Evolutionary conservation across 371 early-diverging fungal genomes (phyloP), one percentile per base, ranked within the genome.

Genomic region (Dinochytrium kinnereticum): DNA sequence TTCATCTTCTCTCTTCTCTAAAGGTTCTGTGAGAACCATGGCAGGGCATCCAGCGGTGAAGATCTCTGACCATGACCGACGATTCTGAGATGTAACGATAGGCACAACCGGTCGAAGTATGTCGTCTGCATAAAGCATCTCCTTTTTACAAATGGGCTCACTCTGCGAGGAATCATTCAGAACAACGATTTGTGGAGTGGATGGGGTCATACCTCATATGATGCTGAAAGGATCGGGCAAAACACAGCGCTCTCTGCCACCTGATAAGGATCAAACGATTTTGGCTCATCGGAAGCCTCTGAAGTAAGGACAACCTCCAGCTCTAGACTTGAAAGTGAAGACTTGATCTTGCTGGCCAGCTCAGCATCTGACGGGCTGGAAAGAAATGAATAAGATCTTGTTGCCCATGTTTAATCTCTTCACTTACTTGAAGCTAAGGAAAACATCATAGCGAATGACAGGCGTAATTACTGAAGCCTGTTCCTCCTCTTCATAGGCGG

Each of bases 171-270:
- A 61, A 61, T 10, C 13, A 55, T 21, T 7, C 57, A 55, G 10
- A 44, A 44, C 49, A 10, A 44, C 21, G 21, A 21, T 21, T 10
- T 13, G 21, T 44, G 10, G 49, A 13, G 10, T 44, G 10, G 49
- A 44, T 17, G 57, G 28, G 57, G 57, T 61, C 3, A 13, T 61
- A 61, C 61, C 61, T 61, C 34, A 37, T 61, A 61, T 17, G 61
- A 33, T 7, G 36, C 13, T 2, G 36, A 13, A 5, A 61, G 7
- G 36, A 61, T 3, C 10, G 61, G 61, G 61, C 61, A 61, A 36
- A 61, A 61, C 10, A 61, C 7, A 24, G 61, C 61, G 61, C 61
- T 33, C 36, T 61, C 61, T 2, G 37, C 3, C 13, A 61, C 36
- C 3, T 13, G 19, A 13, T 34, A 33, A 10, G 36, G 19, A 37